Evolutionary conservation across 2,329 filamentous ascomycete species (phyloP).

Genomic region (Sclerotiophoma versabilis): DNA sequence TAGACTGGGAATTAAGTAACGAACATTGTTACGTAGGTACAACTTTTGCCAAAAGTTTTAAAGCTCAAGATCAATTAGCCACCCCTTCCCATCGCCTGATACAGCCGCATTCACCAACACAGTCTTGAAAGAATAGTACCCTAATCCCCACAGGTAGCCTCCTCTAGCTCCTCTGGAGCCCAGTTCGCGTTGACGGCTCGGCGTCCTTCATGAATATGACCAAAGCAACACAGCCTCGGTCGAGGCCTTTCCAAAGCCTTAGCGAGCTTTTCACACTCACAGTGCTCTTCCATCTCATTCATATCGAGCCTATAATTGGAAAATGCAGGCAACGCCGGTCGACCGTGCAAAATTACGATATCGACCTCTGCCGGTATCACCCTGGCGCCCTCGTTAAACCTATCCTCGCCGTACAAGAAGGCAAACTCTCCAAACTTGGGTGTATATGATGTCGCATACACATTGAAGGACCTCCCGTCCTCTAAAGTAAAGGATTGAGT

Average conservation of each 20-base stretch:
- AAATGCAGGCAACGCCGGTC: constrained; percentile 46
- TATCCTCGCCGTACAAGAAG: constrained; percentile 20
- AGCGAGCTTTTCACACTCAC: constrained; percentile 63
- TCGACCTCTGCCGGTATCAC: constrained; percentile 52
- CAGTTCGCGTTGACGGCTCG: constrained; percentile 13
- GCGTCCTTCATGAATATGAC: constrained; percentile 64
- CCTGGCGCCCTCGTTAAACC: constrained; percentile 9
- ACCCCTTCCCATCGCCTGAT: neutral
- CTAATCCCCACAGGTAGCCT: neutral
- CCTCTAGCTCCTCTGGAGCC: neutral
- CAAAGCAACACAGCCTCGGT: constrained; percentile 65
- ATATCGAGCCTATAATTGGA: constrained; percentile 56
- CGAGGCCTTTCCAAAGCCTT: constrained; percentile 54
- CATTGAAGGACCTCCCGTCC: constrained; percentile 55
- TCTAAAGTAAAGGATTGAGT: constrained; percentile 53
- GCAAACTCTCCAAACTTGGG: constrained; percentile 33
- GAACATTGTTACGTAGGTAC: too few relatives aligned
- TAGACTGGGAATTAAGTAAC: too few relatives aligned
- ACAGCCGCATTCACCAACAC: neutral
- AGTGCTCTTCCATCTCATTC: constrained; percentile 41
- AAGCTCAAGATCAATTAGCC: neutral
- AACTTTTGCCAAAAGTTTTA: neutral
- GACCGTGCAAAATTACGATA: constrained; percentile 67
- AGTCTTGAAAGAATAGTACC: neutral
- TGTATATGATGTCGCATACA: constrained; percentile 61